These are phyloP conservation scores for Cladosporium sp. DNA, from an alignment of 2,329 filamentous ascomycete species.

Conservation along the genomic window DNA sequence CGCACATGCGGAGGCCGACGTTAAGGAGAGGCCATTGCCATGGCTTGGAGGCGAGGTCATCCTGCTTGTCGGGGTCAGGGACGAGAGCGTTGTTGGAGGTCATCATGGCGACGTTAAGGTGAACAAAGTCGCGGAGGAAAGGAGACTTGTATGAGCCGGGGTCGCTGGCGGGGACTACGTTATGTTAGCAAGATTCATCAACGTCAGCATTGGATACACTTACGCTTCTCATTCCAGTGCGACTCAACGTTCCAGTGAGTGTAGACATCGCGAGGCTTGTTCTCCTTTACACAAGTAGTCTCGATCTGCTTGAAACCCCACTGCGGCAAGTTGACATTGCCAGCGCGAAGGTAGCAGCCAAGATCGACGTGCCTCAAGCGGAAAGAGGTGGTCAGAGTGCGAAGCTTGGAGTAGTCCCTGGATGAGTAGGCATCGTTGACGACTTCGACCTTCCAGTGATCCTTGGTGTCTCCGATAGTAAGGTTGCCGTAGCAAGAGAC, in stretches of 20 bases:
- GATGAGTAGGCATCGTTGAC: conserved; percentile 80
- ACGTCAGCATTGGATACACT: conserved; percentile 43
- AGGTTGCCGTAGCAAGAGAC: conserved; percentile 96
- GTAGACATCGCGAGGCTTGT: conserved; percentile 88
- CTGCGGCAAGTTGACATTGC: conserved; percentile 93
- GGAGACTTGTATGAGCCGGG: conserved; percentile 93
- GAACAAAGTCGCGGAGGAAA: conserved; percentile 96
- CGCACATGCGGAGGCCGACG: conserved; percentile 96
- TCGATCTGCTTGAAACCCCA: conserved; percentile 99
- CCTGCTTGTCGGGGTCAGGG: conserved; percentile 97
- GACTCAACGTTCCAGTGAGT: conserved; percentile 99
- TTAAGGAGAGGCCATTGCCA: conserved; percentile 98
- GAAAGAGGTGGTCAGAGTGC: conserved; percentile 92
- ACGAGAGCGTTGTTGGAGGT: conserved; percentile 98
- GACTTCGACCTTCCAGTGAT: conserved; percentile 94
- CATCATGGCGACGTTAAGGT: conserved; percentile 99
- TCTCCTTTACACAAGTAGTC: conserved; percentile 89
- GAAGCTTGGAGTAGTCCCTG: conserved; percentile 77
- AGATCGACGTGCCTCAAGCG: conserved; percentile 78
- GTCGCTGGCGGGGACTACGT: conserved; percentile 77
- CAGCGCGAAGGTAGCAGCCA: conserved; percentile 91
- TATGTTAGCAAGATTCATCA: not conserved
- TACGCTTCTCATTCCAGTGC: conserved; percentile 89
- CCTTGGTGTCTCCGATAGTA: conserved; percentile 94
- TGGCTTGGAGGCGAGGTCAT: conserved; percentile 92